Percentiles rank a stretch among this genome's conserved stretches.
phyloP scores from a whole-genome alignment of 805 yeast species.

The Starmerella vitae region DNA sequence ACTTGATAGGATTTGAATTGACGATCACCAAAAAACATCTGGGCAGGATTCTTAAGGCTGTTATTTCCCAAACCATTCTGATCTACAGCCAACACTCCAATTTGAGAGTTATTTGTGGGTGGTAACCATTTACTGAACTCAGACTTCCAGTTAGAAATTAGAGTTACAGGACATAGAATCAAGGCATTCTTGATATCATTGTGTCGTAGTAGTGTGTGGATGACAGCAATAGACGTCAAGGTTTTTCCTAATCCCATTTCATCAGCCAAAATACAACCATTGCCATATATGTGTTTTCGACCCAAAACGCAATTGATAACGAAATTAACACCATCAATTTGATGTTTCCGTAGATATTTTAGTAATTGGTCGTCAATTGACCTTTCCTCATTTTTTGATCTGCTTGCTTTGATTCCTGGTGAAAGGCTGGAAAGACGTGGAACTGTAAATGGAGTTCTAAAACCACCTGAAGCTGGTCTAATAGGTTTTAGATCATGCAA shows the following conservation, averaged over 20 bases:
- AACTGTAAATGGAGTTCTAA: no score
- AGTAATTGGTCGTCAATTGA: conserved; percentile 22
- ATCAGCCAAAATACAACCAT: conserved; percentile 83
- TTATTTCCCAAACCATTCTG: conserved; percentile 26
- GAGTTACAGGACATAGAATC: conserved; percentile 83
- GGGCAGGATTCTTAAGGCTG: conserved; percentile 10
- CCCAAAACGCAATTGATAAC: conserved; percentile 78
- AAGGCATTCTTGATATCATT: conserved; percentile 41
- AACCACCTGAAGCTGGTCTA: no score
- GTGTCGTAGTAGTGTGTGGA: conserved; percentile 63
- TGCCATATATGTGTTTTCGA: conserved; percentile 32
- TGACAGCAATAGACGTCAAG: conserved; percentile 63
- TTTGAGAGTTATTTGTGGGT: conserved; percentile 35
- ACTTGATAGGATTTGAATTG: conserved; percentile 68
- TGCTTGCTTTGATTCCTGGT: no score
- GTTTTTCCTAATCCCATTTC: conserved; percentile 97
- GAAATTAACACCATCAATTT: conserved; percentile 68
- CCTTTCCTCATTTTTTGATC: neutral
- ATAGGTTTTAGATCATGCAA: no score
- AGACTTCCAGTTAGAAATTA: conserved; percentile 72
- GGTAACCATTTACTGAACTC: conserved; percentile 83
- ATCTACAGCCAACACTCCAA: conserved; percentile 51
- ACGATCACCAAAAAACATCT: conserved; percentile 34
- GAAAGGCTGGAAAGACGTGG: no score
- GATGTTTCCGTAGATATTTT: conserved; percentile 60